Evolutionary conservation across 2,329 filamentous ascomycete species (phyloP), one percentile per base, ranked within the genome.

Genomic region (Xylaria sp.): DNA sequence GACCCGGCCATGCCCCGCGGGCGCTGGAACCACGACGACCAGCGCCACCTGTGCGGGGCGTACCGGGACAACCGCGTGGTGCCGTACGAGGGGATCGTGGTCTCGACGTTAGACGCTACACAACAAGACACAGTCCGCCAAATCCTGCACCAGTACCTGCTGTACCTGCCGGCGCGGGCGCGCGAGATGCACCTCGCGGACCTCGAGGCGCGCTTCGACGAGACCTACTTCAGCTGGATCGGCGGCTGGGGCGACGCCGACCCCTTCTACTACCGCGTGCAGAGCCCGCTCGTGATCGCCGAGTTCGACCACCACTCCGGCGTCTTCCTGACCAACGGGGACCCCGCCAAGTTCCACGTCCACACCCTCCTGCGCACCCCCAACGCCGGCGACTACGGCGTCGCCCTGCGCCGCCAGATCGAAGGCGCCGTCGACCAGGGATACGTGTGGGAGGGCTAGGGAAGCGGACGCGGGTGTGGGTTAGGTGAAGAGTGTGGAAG

Each of bases 291-390:
- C 0, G 76, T 91, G 0, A 74, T 92, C 1, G 76, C 88, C 47
- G 90, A 93, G 76, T 90, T 93, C 63, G 90, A 92, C 63, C 88
- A 91, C 66, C 89, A 92, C 69, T 89, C 85, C 0, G 89, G 89
- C 0, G 89, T 92, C 0, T 92, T 92, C 62, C 70, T 93, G 64
- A 85, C 79, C 1, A 93, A 92, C 66, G 76, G 77, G 45, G 82
- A 89, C 70, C 89, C 89, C 0, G 85, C 85, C 26, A 90, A 89
- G 70, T 93, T 90, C 63, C 90, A 93, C 63, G 89, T 90, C 19
- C 90, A 93, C 68, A 92, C 89, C 0, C 72, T 91, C 48, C 72
- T 90, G 58, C 72, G 90, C 34, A 86, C 83, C 26, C 90, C 90
- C 0, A 92, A 93, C 69, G 84, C 75, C 0, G 90, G 89, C 0